Conservation (phyloP, 2,329 filamentous ascomycete species). For the Dactylonectria macrodidyma region DNA sequence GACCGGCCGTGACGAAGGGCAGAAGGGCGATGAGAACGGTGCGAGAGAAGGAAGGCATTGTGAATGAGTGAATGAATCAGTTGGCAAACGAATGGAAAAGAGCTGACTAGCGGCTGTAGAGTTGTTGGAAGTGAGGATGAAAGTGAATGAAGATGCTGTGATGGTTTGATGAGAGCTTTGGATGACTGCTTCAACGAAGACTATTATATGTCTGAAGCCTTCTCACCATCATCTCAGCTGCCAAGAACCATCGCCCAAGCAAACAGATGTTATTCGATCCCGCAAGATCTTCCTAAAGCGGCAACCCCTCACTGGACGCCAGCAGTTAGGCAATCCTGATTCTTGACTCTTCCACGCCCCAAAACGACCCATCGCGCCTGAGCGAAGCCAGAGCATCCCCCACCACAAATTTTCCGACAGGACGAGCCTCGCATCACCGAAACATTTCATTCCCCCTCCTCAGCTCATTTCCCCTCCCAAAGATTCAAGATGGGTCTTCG, state of each 20-base stretch:
- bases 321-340: constrained; percentile 15
- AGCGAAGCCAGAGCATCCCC: neutral
- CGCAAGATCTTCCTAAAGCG: constrained; percentile 26
- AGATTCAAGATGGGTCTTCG: neutral
- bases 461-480: constrained; percentile 4
- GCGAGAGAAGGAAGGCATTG: constrained; percentile 39
- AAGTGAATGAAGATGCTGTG: constrained; percentile 28
- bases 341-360: constrained; percentile 3
- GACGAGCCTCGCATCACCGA: constrained; percentile 12
- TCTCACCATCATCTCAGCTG: neutral
- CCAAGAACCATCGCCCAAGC: constrained; percentile 1
- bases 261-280: constrained; percentile 8
- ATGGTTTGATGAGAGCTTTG: neutral
- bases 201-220: constrained; percentile 19
- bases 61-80: constrained; percentile 13
- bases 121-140: constrained; percentile 23
- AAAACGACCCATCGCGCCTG: neutral
- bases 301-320: constrained; percentile 6
- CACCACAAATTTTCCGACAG: constrained; percentile 22
- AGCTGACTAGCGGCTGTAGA: constrained; percentile 22
- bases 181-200: neutral
- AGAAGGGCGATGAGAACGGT: constrained; percentile 41
- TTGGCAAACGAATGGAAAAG: constrained; percentile 24
- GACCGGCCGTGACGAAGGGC: constrained; percentile 42
- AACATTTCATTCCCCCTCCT: constrained; percentile 8